phyloP scores from a whole-genome alignment of 495 filamentous ascomycete genomes.

The Aspergillus cristatus region DNA sequence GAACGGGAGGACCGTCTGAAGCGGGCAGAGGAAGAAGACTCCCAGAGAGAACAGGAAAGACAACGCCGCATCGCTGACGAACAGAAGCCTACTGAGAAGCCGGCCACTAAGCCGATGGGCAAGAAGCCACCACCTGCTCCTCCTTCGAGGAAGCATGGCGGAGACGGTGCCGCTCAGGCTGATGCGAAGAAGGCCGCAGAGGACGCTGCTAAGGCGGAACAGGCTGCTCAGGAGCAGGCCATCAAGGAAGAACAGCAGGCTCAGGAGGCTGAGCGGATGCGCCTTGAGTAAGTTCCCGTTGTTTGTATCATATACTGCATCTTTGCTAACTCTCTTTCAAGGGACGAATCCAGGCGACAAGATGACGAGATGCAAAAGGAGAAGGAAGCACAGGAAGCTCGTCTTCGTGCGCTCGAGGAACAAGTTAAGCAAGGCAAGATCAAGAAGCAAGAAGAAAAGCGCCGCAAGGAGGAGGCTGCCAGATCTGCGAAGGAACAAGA shows the following conservation, averaged over 20 bases:
- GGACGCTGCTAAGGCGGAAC: constrained; percentile 40
- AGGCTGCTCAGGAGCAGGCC: constrained; percentile 47
- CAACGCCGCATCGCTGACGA: constrained; percentile 82
- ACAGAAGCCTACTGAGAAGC: constrained; percentile 52
- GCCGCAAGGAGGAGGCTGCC: constrained; percentile 76
- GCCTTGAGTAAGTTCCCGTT: constrained; percentile 68
- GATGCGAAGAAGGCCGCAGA: constrained; percentile 51
- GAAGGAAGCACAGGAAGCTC: constrained; percentile 70
- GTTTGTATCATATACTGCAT: constrained; percentile 8
- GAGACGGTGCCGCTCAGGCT: constrained; percentile 50
- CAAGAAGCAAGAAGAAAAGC: constrained; percentile 95
- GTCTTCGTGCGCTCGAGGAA: constrained; percentile 82
- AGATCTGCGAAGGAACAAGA: constrained; percentile 86
- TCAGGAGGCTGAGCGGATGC: constrained; percentile 62
- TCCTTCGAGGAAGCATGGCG: constrained; percentile 63
- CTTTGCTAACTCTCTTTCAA: constrained; percentile 32
- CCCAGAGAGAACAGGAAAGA: constrained; percentile 77
- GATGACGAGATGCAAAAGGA: constrained; percentile 73
- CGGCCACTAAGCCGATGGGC: constrained; percentile 41
- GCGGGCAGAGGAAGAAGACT: constrained; percentile 92
- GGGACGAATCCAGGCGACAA: constrained; percentile 64
- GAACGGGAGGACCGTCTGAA: constrained; percentile 78
- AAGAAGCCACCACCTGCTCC: constrained; percentile 83
- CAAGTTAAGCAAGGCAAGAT: constrained; percentile 89
- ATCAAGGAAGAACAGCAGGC: constrained; percentile 64